Base-by-base conservation (phyloP, 2,329 filamentous ascomycete species). In the Penicillium sp. region DNA sequence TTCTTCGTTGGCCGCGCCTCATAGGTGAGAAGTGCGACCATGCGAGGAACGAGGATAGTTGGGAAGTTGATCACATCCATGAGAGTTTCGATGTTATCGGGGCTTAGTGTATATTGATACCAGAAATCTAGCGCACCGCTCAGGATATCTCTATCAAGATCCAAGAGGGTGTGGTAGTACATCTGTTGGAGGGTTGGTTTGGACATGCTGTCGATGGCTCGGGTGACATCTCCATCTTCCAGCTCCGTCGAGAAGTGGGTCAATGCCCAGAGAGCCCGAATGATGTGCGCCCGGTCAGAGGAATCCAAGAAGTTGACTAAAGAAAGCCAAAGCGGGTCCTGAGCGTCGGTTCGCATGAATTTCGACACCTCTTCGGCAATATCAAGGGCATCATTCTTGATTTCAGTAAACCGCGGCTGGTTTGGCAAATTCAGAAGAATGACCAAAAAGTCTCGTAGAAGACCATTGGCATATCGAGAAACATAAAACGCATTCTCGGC, bases 51-150 rank as follows among this genome's bases (percentile, higher is more conserved):
- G 8, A 96, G 80, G 26, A 72, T 63, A 1, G 67, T 69, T 7
- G 70, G 66, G 33, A 75, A 66, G 44, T 69, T 71, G 51, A 74
- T 66, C 1, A 70, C 60, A 32, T 71, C 68, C 45, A 66, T 68
- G 50, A 68, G 55, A 7, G 56, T 84, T 64, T 91, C 88, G 8
- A 97, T 87, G 61, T 97, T 99, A 34, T 88, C 81, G 3, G 88
- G 84, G 7, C 91, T 87, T 0, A 91, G 90, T 0, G 93, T 97
- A 73, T 92, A 99, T 68, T 97, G 91, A 68, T 97, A 97, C 27
- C 97, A 81, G 67, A 99, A 96, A 71, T 99, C 94, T 26, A 99
- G 80, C 56, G 89, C 91, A 15, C 91, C 89, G 65, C 91, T 89
- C 61, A 93, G 83, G 12, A 99, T 79, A 67, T 97, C 93, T 68